Evolutionary conservation across 345 rosid species (phyloP).

Genomic region (Eucalyptus polybractea): DNA sequence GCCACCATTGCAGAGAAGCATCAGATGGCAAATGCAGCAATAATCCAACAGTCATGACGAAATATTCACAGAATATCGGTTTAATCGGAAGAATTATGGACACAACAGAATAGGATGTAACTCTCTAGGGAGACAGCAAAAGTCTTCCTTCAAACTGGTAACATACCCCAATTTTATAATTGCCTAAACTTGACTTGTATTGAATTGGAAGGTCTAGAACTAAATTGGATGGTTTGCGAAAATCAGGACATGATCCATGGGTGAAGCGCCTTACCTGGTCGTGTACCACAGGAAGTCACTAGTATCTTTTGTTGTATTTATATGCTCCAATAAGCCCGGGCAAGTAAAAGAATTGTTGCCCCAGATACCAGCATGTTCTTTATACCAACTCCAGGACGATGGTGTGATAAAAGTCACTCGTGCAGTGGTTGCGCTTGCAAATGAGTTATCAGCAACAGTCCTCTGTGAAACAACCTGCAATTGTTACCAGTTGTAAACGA

Average conservation of each 20-base stretch:
- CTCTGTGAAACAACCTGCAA: slow-evolving; percentile 46
- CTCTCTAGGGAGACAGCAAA: not conserved
- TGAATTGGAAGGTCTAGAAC: not conserved
- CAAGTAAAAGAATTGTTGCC: slow-evolving; percentile 30
- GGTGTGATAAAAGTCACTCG: slow-evolving; percentile 1
- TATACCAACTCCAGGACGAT: slow-evolving; percentile 40
- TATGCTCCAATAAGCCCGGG: slow-evolving; percentile 38
- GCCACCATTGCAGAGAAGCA: slow-evolving; percentile 5
- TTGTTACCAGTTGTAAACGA: not conserved
- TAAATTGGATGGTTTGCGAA: not conserved
- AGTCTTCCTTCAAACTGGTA: not conserved
- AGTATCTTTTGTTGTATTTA: slow-evolving; percentile 40
- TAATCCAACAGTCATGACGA: not conserved
- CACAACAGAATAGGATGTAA: not conserved
- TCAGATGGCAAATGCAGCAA: not conserved
- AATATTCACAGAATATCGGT: not conserved
- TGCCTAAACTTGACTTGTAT: not conserved
- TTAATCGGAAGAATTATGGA: not conserved
- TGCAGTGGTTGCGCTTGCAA: not conserved
- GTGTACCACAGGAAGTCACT: slow-evolving; percentile 62
- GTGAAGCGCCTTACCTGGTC: slow-evolving; percentile 13
- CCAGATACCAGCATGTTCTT: slow-evolving; percentile 37
- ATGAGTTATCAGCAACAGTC: slow-evolving; percentile 14
- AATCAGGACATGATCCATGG: not conserved
- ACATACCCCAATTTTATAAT: not conserved